Conservation (phyloP, 768 basidiomycete species). For the Suillus hirtellus region DNA sequence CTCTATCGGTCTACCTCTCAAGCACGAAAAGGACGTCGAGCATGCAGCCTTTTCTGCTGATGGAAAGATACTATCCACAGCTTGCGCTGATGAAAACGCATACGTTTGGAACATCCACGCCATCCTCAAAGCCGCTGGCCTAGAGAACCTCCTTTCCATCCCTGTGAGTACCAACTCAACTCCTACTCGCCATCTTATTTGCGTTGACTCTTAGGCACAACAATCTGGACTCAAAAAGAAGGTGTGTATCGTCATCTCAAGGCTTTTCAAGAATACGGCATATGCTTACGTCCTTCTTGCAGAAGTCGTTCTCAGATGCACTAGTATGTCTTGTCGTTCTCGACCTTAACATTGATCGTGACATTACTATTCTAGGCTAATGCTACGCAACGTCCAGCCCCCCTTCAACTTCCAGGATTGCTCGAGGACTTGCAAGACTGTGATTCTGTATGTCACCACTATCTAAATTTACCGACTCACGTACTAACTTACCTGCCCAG, state of each 20-base stretch:
- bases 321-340: neutral
- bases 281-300: neutral
- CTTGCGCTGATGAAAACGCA: neutral
- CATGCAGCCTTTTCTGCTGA: neutral
- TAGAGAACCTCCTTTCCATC: neutral
- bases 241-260: neutral
- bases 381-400: neutral
- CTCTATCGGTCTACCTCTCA: constrained; percentile 4
- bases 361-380: neutral
- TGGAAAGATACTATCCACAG: constrained; percentile 11
- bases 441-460: neutral
- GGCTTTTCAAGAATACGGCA: neutral
- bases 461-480: neutral
- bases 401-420: neutral
- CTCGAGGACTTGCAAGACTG: neutral
- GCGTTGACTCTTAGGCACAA: neutral
- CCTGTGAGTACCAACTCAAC: neutral
- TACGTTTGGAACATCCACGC: neutral
- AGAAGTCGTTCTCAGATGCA: neutral
- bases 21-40: neutral
- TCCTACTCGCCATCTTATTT: neutral
- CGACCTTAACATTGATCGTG: neutral
- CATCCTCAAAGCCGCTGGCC: neutral
- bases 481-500: neutral
- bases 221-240: neutral